A percentile compares a stretch with the other conserved stretches of the same genome.
Evolutionary conservation across 2,329 filamentous ascomycete genomes (phyloP).

Genomic region (Akanthomyces dipterigenus): DNA sequence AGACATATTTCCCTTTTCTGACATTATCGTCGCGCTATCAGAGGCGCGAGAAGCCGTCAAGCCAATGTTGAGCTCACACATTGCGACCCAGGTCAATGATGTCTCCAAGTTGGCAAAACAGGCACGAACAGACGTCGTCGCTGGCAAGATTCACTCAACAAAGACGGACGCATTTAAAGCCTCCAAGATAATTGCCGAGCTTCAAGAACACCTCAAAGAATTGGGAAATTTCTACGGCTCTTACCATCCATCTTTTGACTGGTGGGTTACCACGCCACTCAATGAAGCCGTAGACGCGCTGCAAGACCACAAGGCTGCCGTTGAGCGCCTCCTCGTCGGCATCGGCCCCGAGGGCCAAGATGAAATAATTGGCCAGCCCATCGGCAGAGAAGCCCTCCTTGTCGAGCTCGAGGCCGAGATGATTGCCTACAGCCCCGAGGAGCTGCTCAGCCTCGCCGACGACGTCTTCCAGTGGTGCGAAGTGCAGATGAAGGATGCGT

Average conservation of each 20-base stretch:
- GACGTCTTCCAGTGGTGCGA: slow-evolving; percentile 50
- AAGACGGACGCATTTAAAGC: slow-evolving; percentile 42
- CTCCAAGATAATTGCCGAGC: slow-evolving; percentile 32
- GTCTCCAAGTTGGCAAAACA: slow-evolving; percentile 26
- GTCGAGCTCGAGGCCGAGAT: slow-evolving; percentile 48
- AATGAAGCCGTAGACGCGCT: slow-evolving; percentile 31
- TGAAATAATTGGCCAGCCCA: slow-evolving; percentile 50
- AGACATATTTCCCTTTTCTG: slow-evolving; percentile 38
- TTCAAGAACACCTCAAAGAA: slow-evolving; percentile 38
- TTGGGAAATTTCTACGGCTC: slow-evolving; percentile 44
- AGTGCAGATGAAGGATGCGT: slow-evolving; percentile 44
- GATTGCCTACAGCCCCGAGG: slow-evolving; percentile 52
- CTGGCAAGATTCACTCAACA: slow-evolving; percentile 26
- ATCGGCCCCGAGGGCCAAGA: slow-evolving; percentile 36
- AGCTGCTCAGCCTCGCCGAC: slow-evolving; percentile 45
- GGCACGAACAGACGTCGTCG: slow-evolving; percentile 28
- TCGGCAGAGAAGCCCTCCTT: slow-evolving; percentile 44
- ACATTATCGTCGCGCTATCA: slow-evolving; percentile 35
- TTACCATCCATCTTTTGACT: slow-evolving; percentile 51
- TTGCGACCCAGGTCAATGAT: slow-evolving; percentile 35
- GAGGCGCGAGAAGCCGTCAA: slow-evolving; percentile 40
- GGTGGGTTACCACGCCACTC: slow-evolving; percentile 47
- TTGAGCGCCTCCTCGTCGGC: slow-evolving; percentile 39
- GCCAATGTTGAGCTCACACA: slow-evolving; percentile 34
- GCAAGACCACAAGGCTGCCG: slow-evolving; percentile 25